phyloP scores from a whole-genome alignment of 164 flowering plant genomes.

The Malania oleifera region DNA sequence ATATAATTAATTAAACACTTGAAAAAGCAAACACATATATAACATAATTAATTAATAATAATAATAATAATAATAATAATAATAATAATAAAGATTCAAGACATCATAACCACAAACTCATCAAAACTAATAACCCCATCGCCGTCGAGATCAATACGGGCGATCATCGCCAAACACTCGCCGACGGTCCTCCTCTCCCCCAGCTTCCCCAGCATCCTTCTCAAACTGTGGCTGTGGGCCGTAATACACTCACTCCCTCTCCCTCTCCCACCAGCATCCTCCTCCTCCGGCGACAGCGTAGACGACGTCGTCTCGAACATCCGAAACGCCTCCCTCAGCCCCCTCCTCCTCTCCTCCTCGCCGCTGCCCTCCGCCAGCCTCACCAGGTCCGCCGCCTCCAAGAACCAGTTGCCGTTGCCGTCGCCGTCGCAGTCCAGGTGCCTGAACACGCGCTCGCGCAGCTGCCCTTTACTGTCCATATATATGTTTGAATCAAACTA shows the following conservation, averaged over 20 bases:
- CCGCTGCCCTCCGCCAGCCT: constrained; percentile 25
- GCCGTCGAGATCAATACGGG: constrained; percentile 43
- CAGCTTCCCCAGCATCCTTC: constrained; percentile 4
- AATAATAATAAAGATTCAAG: too few species aligned
- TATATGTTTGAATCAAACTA: too few species aligned
- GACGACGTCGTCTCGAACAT: constrained; percentile 47
- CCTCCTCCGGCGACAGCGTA: too few species aligned
- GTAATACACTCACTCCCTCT: background rate
- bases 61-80: too few species aligned
- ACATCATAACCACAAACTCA: constrained; percentile 51
- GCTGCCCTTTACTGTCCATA: constrained; percentile 25
- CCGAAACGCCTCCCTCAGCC: constrained; percentile 35
- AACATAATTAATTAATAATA: too few species aligned
- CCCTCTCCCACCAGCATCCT: constrained; percentile 25
- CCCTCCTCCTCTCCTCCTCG: constrained; percentile 35
- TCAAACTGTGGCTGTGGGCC: background rate
- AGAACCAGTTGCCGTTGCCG: constrained; percentile 35
- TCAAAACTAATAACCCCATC: constrained; percentile 55
- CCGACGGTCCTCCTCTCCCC: constrained; percentile 26
- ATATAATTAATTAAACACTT: too few species aligned
- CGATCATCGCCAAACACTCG: constrained; percentile 38
- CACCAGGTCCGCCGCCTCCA: constrained; percentile 35
- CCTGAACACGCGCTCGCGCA: constrained; percentile 30
- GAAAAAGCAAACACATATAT: too few species aligned
- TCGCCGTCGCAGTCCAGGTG: constrained; percentile 32